A percentile compares a stretch with the other conserved stretches of the same genome.
phyloP scores from a whole-genome alignment of 441 rosid species.

The Jatropha podagrica region DNA sequence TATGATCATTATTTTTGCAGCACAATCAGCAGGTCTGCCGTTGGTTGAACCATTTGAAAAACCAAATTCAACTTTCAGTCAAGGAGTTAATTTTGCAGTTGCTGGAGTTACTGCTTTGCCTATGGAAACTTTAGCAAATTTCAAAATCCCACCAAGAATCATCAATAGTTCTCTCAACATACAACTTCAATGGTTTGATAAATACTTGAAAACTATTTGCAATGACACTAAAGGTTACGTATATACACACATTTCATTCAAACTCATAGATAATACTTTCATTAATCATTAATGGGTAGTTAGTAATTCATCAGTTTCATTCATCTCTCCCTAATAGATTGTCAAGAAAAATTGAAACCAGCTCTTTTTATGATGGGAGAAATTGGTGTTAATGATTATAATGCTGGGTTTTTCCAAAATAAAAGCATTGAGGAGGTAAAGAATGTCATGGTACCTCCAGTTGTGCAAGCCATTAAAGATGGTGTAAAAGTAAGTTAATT shows the following conservation, averaged over 20 bases:
- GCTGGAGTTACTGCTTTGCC: slow-evolving; percentile 14
- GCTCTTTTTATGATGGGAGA: slow-evolving; percentile 14
- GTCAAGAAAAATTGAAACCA: not conserved
- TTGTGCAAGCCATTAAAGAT: not conserved
- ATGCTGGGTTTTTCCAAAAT: not conserved
- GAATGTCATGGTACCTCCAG: not conserved
- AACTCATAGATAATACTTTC: too few relatives aligned
- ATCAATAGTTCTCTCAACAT: slow-evolving; percentile 2
- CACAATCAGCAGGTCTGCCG: slow-evolving; percentile 24
- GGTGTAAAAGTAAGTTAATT: slow-evolving; percentile 8
- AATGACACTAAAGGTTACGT: not conserved
- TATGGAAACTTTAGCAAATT: not conserved
- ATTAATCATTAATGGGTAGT: too few relatives aligned
- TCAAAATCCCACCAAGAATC: not conserved
- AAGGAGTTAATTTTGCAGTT: slow-evolving; percentile 18
- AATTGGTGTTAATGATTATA: slow-evolving; percentile 19
- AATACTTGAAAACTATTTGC: not conserved
- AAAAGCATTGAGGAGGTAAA: not conserved
- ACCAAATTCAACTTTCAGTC: not conserved
- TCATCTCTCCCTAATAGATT: not conserved
- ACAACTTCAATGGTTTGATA: slow-evolving; percentile 19
- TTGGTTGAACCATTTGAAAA: not conserved
- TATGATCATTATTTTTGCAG: not conserved
- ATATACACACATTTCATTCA: too few relatives aligned
- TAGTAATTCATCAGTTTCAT: not conserved